These are phyloP conservation scores for Astrocystis sublimbata DNA, from an alignment of 495 filamentous ascomycete genomes.

Conservation along the genomic window DNA sequence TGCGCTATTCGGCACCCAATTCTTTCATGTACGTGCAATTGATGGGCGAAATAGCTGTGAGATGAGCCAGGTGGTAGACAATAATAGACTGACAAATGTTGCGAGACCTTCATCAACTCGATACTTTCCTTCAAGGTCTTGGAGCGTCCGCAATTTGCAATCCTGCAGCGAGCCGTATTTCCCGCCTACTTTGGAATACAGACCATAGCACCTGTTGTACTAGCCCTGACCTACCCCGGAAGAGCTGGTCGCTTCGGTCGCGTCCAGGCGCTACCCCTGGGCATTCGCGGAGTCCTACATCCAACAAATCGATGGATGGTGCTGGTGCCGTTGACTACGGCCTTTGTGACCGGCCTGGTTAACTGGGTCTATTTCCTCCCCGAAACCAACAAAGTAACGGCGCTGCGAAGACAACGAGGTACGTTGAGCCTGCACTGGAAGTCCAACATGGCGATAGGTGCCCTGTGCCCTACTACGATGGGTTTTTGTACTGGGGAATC, in stretches of 20 bases:
- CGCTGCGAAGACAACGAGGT: slow-evolving; percentile 75
- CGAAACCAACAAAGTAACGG: slow-evolving; percentile 69
- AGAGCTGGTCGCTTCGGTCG: not conserved
- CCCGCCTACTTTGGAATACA: slow-evolving; percentile 86
- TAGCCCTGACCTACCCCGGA: slow-evolving; percentile 70
- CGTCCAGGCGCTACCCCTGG: slow-evolving; percentile 30
- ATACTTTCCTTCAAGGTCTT: slow-evolving; percentile 72
- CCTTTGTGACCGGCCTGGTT: slow-evolving; percentile 61
- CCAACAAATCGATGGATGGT: slow-evolving; percentile 58
- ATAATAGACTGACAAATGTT: slow-evolving; percentile 3
- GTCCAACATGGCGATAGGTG: not conserved
- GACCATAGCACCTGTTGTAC: slow-evolving; percentile 65
- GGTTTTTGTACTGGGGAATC: not conserved
- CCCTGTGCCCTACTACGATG: not conserved
- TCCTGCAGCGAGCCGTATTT: slow-evolving; percentile 76
- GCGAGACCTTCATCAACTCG: slow-evolving; percentile 82
- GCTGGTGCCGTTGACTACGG: slow-evolving; percentile 64
- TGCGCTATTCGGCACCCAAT: slow-evolving; percentile 71
- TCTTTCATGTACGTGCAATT: slow-evolving; percentile 67
- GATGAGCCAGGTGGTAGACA: not conserved
- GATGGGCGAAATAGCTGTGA: not conserved
- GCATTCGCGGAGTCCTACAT: slow-evolving; percentile 58
- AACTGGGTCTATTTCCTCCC: slow-evolving; percentile 73
- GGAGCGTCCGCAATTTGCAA: slow-evolving; percentile 75
- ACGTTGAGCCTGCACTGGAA: slow-evolving; percentile 25